Conservation (phyloP, 352 stramenopile species). For the Globisporangium barbulae region DNA sequence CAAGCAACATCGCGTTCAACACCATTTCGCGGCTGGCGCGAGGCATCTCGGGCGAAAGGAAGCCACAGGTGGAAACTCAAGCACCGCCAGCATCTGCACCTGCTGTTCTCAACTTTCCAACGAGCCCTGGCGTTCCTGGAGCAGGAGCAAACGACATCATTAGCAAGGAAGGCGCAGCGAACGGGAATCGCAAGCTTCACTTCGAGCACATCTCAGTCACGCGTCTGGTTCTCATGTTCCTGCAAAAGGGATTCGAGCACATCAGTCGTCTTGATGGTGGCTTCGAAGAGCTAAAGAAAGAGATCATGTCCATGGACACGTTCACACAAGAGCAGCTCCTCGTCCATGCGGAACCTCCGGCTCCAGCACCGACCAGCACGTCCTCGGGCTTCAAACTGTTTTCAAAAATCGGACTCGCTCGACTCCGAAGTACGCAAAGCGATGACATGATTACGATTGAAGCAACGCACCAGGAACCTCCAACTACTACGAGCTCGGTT, state of each 20-base stretch:
- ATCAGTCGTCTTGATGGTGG: conserved; percentile 81
- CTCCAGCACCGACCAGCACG: conserved; percentile 13
- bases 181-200: conserved; percentile 20
- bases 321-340: conserved; percentile 75
- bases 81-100: conserved; percentile 10
- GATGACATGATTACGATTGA: conserved; percentile 27
- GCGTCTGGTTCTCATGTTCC: conserved; percentile 79
- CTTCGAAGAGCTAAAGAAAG: conserved; percentile 76
- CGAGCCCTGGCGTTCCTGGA: conserved; percentile 21
- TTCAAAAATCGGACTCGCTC: conserved; percentile 45
- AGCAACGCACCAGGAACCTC: background rate
- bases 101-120: conserved; percentile 2
- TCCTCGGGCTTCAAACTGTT: conserved; percentile 42
- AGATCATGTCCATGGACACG: conserved; percentile 56
- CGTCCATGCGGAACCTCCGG: conserved; percentile 26
- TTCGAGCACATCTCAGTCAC: conserved; percentile 74
- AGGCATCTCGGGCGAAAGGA: conserved; percentile 59
- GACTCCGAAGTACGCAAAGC: conserved; percentile 27
- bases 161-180: conserved; percentile 24
- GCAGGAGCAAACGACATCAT: conserved; percentile 31
- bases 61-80: background rate
- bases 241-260: conserved; percentile 85
- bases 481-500: background rate
- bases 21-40: conserved; percentile 55
- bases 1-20: conserved; percentile 40